Evolutionary conservation across 2,329 filamentous ascomycete species (phyloP).

Genomic region (Karstenula rhodostoma): DNA sequence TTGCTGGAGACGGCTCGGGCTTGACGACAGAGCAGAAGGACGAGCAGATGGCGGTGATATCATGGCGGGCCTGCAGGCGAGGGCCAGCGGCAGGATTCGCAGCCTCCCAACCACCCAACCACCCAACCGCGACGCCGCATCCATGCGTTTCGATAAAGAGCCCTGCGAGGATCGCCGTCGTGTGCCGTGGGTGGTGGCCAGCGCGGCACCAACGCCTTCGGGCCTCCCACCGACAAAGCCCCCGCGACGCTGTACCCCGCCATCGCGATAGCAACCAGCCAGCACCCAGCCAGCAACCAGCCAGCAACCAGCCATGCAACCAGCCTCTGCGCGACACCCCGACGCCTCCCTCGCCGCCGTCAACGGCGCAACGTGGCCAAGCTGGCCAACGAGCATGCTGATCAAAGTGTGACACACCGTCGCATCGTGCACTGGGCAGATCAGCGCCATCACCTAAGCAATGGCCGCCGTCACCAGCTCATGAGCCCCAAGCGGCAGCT

Average conservation of each 20-base stretch:
- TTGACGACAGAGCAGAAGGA: background rate
- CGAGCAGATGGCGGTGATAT: constrained; percentile 15
- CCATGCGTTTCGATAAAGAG: constrained; percentile 41
- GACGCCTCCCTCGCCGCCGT: background rate
- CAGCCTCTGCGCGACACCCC: constrained; percentile 18
- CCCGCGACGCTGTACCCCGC: constrained; percentile 29
- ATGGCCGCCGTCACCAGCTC: background rate
- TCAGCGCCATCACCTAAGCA: background rate
- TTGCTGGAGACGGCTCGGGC: background rate
- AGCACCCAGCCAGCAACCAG: constrained; percentile 23
- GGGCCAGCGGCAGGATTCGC: constrained; percentile 17
- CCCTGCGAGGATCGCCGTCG: constrained; percentile 30
- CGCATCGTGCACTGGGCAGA: constrained; percentile 1
- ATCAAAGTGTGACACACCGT: background rate
- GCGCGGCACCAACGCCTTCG: constrained; percentile 8
- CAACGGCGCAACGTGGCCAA: constrained; percentile 10
- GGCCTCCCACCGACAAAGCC: constrained; percentile 6
- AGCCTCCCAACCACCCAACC: constrained; percentile 19
- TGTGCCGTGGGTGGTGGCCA: constrained; percentile 10
- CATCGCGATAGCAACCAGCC: constrained; percentile 33
- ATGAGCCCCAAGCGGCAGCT: constrained; percentile 19
- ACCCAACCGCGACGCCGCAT: constrained; percentile 15
- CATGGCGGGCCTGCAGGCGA: constrained; percentile 19
- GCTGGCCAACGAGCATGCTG: constrained; percentile 14
- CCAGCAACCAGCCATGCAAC: constrained; percentile 23